phyloP scores from a whole-genome alignment of 768 basidiomycete genomes.

The Suillus alpinus region DNA sequence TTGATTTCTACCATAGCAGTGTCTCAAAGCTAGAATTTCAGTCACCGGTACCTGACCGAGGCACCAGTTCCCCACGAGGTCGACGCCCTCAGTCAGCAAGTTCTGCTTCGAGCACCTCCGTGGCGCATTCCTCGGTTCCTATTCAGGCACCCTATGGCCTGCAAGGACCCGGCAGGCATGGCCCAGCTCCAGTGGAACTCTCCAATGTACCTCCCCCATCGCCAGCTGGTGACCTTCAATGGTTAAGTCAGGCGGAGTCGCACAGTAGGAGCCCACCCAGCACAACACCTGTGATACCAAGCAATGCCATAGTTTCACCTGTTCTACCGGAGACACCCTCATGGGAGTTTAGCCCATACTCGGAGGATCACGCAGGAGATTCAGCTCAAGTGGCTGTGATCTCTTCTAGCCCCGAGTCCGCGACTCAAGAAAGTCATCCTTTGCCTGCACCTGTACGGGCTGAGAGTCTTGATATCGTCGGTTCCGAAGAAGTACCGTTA shows the following conservation, averaged over 20 bases:
- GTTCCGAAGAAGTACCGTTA: slow-evolving; percentile 19
- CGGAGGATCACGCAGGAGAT: neutral
- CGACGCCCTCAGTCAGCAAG: slow-evolving; percentile 1
- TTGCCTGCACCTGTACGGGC: neutral
- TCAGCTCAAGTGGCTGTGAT: neutral
- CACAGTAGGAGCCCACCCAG: too few relatives aligned
- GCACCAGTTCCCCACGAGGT: neutral
- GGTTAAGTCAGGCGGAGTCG: neutral
- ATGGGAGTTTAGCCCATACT: neutral
- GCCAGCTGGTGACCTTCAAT: neutral
- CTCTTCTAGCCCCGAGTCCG: neutral
- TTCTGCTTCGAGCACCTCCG: slow-evolving; percentile 2
- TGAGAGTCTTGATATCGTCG: neutral
- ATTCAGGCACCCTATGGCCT: neutral
- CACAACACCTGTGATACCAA: neutral
- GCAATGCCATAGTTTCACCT: neutral
- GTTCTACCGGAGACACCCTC: neutral
- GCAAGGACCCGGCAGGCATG: neutral
- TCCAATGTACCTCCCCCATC: neutral
- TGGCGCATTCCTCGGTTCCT: neutral
- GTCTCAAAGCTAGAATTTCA: slow-evolving; percentile 9
- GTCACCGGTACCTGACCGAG: neutral
- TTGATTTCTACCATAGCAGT: slow-evolving; percentile 18
- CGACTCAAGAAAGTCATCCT: neutral
- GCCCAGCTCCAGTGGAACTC: neutral